Evolutionary conservation across 129 eudicot species (phyloP), one percentile per base, ranked within the genome.

Genomic region (Arctium lappa): DNA sequence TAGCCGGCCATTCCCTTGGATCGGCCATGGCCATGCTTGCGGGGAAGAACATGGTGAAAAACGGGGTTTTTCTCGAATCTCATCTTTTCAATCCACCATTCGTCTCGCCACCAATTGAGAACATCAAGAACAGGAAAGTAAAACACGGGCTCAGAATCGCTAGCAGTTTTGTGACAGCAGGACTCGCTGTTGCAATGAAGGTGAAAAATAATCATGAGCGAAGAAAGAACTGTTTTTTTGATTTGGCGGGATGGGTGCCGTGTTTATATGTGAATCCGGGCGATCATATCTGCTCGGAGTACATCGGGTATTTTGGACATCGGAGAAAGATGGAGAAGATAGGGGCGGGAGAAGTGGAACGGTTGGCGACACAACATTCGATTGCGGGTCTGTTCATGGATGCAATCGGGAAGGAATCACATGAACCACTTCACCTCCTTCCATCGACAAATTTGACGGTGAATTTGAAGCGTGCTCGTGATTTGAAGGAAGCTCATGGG

Each of bases 1-100:
- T 96, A 81, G 77, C 95, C 5, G 99, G 98, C 18, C 99, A 96
- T 76, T 96, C 99, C 32, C 91, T 96, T 0, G 99, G 99, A 38
- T 81, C 99, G 42, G 95, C 99, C 79, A 89, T 96, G 90, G 98
- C 97, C 33, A 76, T 96, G 89, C 97, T 93, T 33, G 89, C 90
- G 1, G 99, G 99, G 6, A 96, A 96, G 80, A 86, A 70, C 69
- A 91, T 93, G 97, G 99, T 88, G 0, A 90, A 84, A 79, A 86
- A 79, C 0, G 91, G 95, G 15, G 77, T 85, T 33, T 83, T 89
- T 77, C 87, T 95, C 22, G 94, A 95, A 18, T 78, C 95, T 1
- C 94, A 89, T 83, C 88, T 95, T 76, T 95, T 95, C 44, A 95
- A 95, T 63, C 95, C 99, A 0, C 99, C 98, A 0, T 95, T 89